Base-by-base conservation (phyloP, 2,329 filamentous ascomycete species). In the Claviceps digitariae region DNA sequence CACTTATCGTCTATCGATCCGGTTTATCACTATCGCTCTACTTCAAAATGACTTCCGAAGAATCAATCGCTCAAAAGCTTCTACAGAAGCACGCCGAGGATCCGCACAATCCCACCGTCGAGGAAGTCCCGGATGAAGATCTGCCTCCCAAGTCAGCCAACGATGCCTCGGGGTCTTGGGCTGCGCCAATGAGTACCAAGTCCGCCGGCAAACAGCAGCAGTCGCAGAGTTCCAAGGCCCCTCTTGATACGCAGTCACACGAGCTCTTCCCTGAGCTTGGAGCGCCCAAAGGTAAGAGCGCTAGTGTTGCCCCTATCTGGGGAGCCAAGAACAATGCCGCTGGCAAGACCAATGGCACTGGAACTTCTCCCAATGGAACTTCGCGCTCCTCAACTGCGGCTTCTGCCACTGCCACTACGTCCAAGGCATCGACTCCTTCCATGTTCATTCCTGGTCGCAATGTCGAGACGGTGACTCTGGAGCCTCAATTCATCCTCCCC, bases 211-310 rank as follows among this genome's bases (percentile, higher is more conserved):
- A 87, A 73, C 81, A 86, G 65, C 84, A 83, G 66, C 75, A 79
- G 53, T 68, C 75, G 36, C 66, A 72, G 2, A 66, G 64, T 46
- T 57, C 69, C 34, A 69, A 71, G 45, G 62, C 75, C 41, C 53
- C 62, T 51, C 73, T 96, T 57, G 88, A 97, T 68, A 90, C 88
- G 21, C 79, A 87, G 63, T 95, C 88, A 20, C 87, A 94, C 65
- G 90, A 97, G 69, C 75, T 87, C 55, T 98, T 98, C 77, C 93
- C 93, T n/a, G 84, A 90, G 61, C 80, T 98, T 48, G 91, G 90
- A 57, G 79, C 72, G 23, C 69, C 76, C 54, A 82, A 82, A 68
- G 74, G 82, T 52, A 90, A 90, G 69, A 74, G 82, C 57, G 76
- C 82, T 54, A 78, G 81, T 59, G 77, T 82, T 55, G 76, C 84